phyloP scores from a whole-genome alignment of 306 rosid genomes.

The Inga laurina region DNA sequence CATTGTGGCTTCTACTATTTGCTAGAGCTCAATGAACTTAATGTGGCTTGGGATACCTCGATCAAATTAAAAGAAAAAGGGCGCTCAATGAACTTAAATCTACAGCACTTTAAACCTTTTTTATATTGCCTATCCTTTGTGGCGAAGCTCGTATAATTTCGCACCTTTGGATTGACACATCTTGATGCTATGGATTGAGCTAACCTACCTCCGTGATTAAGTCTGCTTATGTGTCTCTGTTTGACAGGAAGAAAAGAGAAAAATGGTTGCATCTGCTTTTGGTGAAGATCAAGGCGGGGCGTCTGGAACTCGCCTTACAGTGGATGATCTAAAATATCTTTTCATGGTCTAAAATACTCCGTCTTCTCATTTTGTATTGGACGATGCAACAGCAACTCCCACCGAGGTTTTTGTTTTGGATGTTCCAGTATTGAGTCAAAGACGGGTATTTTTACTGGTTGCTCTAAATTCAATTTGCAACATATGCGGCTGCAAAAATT shows the following conservation, averaged over 20 bases:
- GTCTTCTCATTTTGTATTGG: constrained; percentile 3
- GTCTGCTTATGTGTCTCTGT: constrained; percentile 30
- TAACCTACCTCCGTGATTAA: not conserved
- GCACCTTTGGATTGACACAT: not conserved
- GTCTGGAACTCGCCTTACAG: constrained; percentile 75
- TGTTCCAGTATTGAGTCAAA: not conserved
- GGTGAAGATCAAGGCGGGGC: constrained; percentile 90
- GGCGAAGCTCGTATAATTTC: too few relatives aligned
- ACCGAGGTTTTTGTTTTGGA: constrained; percentile 23
- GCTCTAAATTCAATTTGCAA: not conserved
- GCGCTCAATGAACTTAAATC: too few relatives aligned
- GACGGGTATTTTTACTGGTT: not conserved
- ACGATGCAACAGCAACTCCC: constrained; percentile 19
- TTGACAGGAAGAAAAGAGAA: constrained; percentile 89
- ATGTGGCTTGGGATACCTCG: too few relatives aligned
- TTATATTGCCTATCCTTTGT: too few relatives aligned
- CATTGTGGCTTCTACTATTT: too few relatives aligned
- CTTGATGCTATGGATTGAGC: not conserved
- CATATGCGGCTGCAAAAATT: constrained; percentile 14
- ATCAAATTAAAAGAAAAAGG: too few relatives aligned
- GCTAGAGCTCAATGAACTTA: too few relatives aligned
- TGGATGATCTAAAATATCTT: constrained; percentile 92
- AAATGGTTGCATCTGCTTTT: constrained; percentile 98
- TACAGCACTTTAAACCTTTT: too few relatives aligned
- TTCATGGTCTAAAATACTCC: constrained; percentile 68